These are phyloP conservation scores for Discostella stelligeroides DNA, from an alignment of 108 stramenopile genomes.

Conservation along the genomic window DNA sequence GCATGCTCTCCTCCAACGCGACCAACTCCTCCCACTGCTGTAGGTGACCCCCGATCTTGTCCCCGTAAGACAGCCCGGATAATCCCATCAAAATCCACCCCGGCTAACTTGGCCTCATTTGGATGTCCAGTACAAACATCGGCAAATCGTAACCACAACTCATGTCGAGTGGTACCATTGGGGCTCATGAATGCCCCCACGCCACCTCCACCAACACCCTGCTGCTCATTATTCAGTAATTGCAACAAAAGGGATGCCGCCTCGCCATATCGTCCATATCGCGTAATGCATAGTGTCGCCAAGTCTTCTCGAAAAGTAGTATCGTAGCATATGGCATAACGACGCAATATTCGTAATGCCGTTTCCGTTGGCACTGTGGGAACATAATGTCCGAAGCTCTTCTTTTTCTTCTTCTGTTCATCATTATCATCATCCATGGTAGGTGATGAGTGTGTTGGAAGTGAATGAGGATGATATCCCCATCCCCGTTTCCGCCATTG, in stretches of 20 bases:
- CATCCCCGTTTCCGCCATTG: slow-evolving; percentile 46
- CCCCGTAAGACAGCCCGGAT: slow-evolving; percentile 78
- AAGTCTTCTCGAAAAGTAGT: slow-evolving; percentile 48
- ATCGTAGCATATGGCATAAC: slow-evolving; percentile 48
- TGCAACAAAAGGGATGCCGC: slow-evolving; percentile 88
- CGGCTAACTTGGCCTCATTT: slow-evolving; percentile 60
- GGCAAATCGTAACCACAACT: slow-evolving; percentile 94
- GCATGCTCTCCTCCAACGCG: slow-evolving; percentile 5
- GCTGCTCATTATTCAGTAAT: slow-evolving; percentile 76
- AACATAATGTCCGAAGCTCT: no score
- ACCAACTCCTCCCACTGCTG: slow-evolving; percentile 5
- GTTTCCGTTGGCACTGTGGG: slow-evolving; percentile 47
- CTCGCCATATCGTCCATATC: slow-evolving; percentile 72
- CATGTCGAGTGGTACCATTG: slow-evolving; percentile 76
- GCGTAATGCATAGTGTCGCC: slow-evolving; percentile 34
- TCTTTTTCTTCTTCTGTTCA: no score
- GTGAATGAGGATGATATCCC: slow-evolving; percentile 16
- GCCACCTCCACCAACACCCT: background rate
- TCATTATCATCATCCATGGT: background rate
- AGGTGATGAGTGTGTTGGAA: background rate
- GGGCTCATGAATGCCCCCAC: slow-evolving; percentile 53
- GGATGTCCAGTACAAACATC: slow-evolving; percentile 91
- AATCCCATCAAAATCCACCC: slow-evolving; percentile 89
- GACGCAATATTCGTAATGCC: slow-evolving; percentile 42
- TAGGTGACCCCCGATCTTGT: slow-evolving; percentile 21